Evolutionary conservation across 164 flowering plant species (phyloP).

Genomic region (Annona cherimola): DNA sequence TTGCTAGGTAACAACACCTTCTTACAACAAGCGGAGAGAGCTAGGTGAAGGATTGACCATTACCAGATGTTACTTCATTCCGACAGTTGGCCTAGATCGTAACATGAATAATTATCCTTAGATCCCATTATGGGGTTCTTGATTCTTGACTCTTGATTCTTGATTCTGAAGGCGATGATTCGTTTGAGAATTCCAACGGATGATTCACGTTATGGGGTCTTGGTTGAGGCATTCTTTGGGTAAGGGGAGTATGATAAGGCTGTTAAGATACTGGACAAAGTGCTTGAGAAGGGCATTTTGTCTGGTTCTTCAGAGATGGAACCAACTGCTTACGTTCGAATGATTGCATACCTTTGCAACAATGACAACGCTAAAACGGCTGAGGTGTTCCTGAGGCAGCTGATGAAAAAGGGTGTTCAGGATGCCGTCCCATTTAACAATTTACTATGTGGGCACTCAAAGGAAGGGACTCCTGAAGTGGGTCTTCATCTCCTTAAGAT

Average conservation of each 20-base stretch:
- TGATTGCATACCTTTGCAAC: conserved; percentile 65
- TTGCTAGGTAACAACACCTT: too few relatives aligned
- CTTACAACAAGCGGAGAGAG: too few relatives aligned
- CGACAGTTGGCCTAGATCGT: too few relatives aligned
- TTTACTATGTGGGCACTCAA: conserved; percentile 70
- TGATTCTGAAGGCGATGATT: conserved; percentile 57
- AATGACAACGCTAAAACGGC: conserved; percentile 67
- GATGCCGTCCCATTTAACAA: conserved; percentile 70
- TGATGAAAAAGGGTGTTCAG: conserved; percentile 76
- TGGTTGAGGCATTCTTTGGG: conserved; percentile 71
- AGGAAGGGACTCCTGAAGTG: conserved; percentile 63
- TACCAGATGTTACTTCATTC: too few relatives aligned
- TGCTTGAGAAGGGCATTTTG: conserved; percentile 69
- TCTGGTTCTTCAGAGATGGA: conserved; percentile 60
- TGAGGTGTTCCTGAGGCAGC: conserved; percentile 57
- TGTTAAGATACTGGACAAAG: conserved; percentile 57
- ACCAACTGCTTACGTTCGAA: conserved; percentile 58
- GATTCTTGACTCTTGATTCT: conserved; percentile 13
- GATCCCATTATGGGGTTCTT: too few relatives aligned
- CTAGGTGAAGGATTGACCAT: too few relatives aligned
- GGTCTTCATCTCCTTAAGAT: conserved; percentile 70
- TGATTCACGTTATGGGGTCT: conserved; percentile 80
- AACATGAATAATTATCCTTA: too few relatives aligned
- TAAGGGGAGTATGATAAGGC: conserved; percentile 55
- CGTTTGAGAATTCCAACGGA: conserved; percentile 67